Percentiles rank a stretch among this genome's conserved stretches.
Conservation (phyloP, 805 yeast genomes). For the Sporopachydermia quercuum region DNA sequence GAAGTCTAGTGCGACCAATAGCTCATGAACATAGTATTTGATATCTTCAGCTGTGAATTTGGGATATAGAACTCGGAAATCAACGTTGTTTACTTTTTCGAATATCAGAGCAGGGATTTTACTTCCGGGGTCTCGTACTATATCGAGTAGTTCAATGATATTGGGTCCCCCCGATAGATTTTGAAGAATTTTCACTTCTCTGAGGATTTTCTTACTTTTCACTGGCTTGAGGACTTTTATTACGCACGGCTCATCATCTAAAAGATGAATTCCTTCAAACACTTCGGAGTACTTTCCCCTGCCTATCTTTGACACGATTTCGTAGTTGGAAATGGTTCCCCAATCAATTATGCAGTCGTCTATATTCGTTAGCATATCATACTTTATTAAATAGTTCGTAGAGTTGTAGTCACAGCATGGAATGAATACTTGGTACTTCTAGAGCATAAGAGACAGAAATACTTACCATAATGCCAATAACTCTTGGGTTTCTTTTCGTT, state of each 20-base stretch:
- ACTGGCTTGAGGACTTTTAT: conserved; percentile 89
- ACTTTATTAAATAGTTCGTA: too few species aligned
- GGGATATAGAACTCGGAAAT: conserved; percentile 70
- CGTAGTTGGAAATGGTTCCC: conserved; percentile 50
- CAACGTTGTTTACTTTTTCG: conserved; percentile 72
- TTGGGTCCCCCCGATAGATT: conserved; percentile 79
- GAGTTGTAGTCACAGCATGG: too few species aligned
- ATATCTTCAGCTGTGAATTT: conserved; percentile 62
- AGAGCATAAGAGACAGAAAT: background rate
- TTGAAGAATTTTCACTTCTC: conserved; percentile 80
- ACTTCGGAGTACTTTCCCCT: conserved; percentile 95
- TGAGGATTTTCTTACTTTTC: conserved; percentile 76
- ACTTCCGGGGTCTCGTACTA: conserved; percentile 63
- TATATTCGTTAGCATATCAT: conserved; percentile 3
- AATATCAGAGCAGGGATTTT: conserved; percentile 81
- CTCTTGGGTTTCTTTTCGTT: conserved; percentile 51
- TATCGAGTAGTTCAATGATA: conserved; percentile 60
- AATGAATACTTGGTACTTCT: too few species aligned
- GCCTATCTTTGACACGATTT: conserved; percentile 73
- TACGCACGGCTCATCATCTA: conserved; percentile 51
- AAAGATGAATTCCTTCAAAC: conserved; percentile 65
- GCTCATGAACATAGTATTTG: conserved; percentile 68
- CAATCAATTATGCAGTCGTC: conserved; percentile 44
- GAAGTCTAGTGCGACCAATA: conserved; percentile 73
- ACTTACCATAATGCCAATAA: conserved; percentile 68